Conservation (phyloP, 139 green algal species). For the Micractinium sp. region DNA sequence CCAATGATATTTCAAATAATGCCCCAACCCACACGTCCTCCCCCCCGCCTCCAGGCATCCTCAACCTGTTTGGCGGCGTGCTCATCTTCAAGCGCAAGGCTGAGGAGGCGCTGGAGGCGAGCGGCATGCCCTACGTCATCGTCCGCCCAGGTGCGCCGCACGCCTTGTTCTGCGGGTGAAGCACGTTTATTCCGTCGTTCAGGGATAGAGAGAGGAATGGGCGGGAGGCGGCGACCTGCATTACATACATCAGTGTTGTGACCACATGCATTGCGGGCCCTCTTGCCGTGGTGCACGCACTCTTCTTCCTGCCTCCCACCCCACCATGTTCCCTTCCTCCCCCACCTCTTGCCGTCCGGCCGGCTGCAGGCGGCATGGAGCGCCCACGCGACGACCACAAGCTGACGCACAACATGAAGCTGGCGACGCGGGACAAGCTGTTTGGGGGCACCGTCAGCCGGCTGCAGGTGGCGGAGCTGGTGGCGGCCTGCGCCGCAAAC, state of each 20-base stretch:
- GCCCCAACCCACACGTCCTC: background rate
- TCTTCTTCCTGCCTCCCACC: background rate
- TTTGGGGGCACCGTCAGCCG: constrained; percentile 89
- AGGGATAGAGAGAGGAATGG: no score
- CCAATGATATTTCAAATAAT: no score
- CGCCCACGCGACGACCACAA: constrained; percentile 89
- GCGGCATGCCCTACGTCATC: constrained; percentile 89
- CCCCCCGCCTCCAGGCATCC: constrained; percentile 44
- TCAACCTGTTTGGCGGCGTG: constrained; percentile 92
- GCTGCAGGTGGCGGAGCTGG: constrained; percentile 90
- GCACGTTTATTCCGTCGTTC: no score
- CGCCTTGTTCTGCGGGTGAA: background rate
- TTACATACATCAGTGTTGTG: no score
- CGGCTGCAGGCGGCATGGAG: constrained; percentile 85
- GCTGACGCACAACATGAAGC: constrained; percentile 85
- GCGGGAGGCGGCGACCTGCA: no score
- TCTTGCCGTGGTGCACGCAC: no score
- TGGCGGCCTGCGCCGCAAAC: constrained; percentile 64
- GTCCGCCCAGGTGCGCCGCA: constrained; percentile 71
- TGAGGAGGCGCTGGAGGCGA: constrained; percentile 82
- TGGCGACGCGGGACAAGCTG: constrained; percentile 69
- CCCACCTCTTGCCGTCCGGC: no score
- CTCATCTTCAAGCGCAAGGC: constrained; percentile 87
- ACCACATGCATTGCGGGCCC: no score
- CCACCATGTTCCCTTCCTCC: background rate